phyloP scores from a whole-genome alignment of 164 flowering plant genomes.

The Houttuynia cordata region DNA sequence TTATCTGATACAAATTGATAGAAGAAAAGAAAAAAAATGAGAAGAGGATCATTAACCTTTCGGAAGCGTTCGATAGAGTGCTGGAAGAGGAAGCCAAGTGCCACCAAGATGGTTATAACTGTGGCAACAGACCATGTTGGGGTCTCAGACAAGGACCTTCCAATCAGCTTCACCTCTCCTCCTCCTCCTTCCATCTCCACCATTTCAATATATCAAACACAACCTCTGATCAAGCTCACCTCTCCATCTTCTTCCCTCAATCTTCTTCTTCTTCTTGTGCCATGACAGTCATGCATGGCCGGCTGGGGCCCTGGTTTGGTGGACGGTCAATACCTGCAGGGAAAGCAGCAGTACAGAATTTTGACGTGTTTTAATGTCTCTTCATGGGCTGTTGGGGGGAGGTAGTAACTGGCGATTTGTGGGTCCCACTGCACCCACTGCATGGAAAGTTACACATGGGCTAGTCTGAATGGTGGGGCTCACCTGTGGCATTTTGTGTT shows the following conservation, averaged over 20 bases:
- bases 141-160: conserved; percentile 47
- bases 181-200: not conserved
- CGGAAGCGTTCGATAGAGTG: conserved; percentile 29
- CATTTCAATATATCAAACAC: conserved; percentile 1
- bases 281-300: not conserved
- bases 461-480: too few species aligned
- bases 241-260: not conserved
- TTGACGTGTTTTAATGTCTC: not conserved
- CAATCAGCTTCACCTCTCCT: conserved; percentile 15
- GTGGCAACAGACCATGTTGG: conserved; percentile 86
- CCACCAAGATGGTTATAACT: conserved; percentile 54
- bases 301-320: not conserved
- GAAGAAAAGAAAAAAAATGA: not conserved
- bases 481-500: too few species aligned
- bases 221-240: not conserved
- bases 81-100: conserved; percentile 42
- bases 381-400: conserved; percentile 1
- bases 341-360: not conserved
- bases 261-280: not conserved
- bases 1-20: not conserved
- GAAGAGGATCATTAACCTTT: conserved; percentile 24
- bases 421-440: too few species aligned
- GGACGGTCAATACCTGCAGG: not conserved
- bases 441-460: too few species aligned
- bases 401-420: not conserved